A percentile compares a stretch with the other conserved stretches of the same genome.
Evolutionary conservation across 2,329 filamentous ascomycete genomes (phyloP).

Genomic region (Chaetomiaceae sp.): DNA sequence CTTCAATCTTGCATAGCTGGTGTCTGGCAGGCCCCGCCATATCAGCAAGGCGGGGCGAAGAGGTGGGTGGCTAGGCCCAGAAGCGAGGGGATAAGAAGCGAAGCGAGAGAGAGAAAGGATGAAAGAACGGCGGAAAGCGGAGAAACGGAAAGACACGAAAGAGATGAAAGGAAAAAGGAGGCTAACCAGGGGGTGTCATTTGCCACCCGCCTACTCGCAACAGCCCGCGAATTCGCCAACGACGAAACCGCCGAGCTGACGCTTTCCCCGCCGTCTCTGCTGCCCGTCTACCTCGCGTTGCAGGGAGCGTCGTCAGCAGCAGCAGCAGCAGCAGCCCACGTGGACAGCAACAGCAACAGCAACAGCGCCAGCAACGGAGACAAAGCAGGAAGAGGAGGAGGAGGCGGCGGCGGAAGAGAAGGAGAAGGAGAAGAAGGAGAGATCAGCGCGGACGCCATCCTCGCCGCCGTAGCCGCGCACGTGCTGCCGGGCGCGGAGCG

Average conservation of each 20-base stretch:
- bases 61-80: background rate
- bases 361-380: conserved; percentile 23
- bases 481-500: conserved; percentile 43
- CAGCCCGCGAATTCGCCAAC: conserved; percentile 49
- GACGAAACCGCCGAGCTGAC: conserved; percentile 46
- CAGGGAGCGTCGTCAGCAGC: conserved; percentile 37
- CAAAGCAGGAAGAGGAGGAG: too few species aligned
- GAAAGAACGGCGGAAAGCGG: too few species aligned
- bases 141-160: too few species aligned
- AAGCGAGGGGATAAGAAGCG: background rate
- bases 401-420: too few species aligned
- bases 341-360: conserved; percentile 7
- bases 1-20: conserved; percentile 2
- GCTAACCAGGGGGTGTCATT: conserved; percentile 24
- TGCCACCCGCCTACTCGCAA: conserved; percentile 23
- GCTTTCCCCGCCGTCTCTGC: conserved; percentile 50
- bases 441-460: conserved; percentile 49
- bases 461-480: conserved; percentile 38
- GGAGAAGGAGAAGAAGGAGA: too few species aligned
- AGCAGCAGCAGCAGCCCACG: conserved; percentile 41
- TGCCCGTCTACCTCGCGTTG: conserved; percentile 65
- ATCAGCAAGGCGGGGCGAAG: background rate
- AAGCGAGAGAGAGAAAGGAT: background rate
- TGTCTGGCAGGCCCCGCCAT: background rate
- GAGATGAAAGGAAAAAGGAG: background rate